Base-by-base conservation (phyloP, 805 yeast species). In the Kodamaea kaohsiungensis region DNA sequence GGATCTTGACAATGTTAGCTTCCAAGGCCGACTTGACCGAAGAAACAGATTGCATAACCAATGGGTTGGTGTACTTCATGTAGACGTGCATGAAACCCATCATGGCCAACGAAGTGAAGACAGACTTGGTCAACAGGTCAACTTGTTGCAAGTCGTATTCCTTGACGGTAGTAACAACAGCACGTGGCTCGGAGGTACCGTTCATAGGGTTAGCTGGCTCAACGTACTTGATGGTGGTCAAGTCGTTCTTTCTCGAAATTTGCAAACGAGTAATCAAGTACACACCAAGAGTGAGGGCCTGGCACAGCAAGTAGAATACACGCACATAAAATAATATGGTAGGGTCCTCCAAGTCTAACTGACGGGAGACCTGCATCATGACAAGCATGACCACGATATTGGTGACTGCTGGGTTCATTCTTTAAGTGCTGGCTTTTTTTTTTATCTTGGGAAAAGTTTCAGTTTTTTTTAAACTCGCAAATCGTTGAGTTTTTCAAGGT, bases 21-120 rank as follows among this genome's bases (percentile, higher is more conserved):
- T 95, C 98, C 53, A 91, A 75, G 47, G 96, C 96, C 63, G 89
- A 78, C 83, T 95, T 95, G 65, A 95, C 77, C 51, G 97, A 93
- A 51, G 96, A 83, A 63, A 95, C 83, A 59, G 92, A 86, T 79
- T 95, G 98, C 91, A 93, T 88, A 62, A 95, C 85, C 70, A 95
- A 83, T 56, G 99, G 99, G 77, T 95, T 91, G 72, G 98, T 91
- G 82, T 91, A 95, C 76, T 91, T 88, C 96, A 95, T 85, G 85
- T 93, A 93, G 58, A 95, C 68, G 75, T 95, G 99, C 98, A 93
- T 92, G 86, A 93, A 89, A 22, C 88, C 96, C 92, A 95, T 92
- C 96, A 95, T 91, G 65, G 96, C 97, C 63, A 92, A 69, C 60
- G 96, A 88, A 59, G 96, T 89, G 80, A 87, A 86, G 61, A 91